Evolutionary conservation across 73 alveolate species (phyloP), one percentile per base, ranked within the genome.

Genomic region (Stentor coeruleus): DNA sequence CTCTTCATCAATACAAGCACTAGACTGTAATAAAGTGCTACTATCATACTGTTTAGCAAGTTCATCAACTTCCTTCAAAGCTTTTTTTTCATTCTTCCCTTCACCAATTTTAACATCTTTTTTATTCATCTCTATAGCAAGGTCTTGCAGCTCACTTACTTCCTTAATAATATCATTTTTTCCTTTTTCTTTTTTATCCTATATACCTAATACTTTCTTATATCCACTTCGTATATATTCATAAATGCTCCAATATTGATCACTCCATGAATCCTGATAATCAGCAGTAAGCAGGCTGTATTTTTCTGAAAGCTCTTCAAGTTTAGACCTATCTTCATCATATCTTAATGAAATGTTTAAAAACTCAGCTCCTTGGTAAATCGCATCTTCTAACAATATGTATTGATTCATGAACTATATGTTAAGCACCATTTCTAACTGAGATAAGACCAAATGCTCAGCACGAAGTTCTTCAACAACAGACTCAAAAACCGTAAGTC

Each of bases 181-280:
- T 28, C 49, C 33, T 66, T 66, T 66, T 2, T 20, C 33, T 40
- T 66, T 66, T 20, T 26, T 28, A 4, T 26, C 38, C 77, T 26
- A 49, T 11, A 49, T 49, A 4, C 28, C 38, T 11, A 26, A 20
- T 11, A 31, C n/a, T 33, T 37, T 26, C 37, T 66, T 20, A 33
- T 26, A 66, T 26, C 79, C 79, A 28, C 37, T 40, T 31, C 79
- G n/a, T 26, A 66, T 66, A 20, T 28, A 11, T 28, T 66, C 33
- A 66, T 66, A 66, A 66, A 33, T 26, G 11, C 33, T 40, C 79
- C 79, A 66, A 66, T 20, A 66, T 31, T 66, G 49, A 28, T 66
- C 79, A 66, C 37, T 66, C 79, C 79, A 66, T 28, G 79, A 26
- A 66, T 66, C 79, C 79, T 66, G 79, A 66, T 66, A 66, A 31